Conservation (phyloP, 2,329 filamentous ascomycete species). For the Sclerotinia spermophila region DNA sequence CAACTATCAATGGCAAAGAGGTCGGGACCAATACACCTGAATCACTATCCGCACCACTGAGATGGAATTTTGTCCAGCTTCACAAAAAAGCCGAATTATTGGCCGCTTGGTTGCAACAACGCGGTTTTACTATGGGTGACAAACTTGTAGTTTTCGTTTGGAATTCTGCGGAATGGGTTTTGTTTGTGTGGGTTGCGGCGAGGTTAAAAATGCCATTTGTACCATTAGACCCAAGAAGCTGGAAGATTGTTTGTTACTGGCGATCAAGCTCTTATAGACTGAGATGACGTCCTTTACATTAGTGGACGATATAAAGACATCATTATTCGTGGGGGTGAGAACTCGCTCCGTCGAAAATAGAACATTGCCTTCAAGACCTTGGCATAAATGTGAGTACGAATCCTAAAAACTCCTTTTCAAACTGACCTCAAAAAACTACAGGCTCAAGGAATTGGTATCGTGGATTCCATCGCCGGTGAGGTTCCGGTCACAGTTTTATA, state of each 20-base stretch:
- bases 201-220: constrained; percentile 18
- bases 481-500: neutral
- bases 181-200: constrained; percentile 22
- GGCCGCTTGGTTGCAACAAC: neutral
- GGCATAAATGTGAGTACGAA: neutral
- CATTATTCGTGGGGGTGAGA: constrained; percentile 63
- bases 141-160: constrained; percentile 16
- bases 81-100: neutral
- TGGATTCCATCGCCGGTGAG: neutral
- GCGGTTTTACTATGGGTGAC: constrained; percentile 1
- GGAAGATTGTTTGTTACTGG: constrained; percentile 50
- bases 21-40: too few relatives aligned
- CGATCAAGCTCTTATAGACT: constrained; percentile 50
- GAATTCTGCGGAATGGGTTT: constrained; percentile 21
- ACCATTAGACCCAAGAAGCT: constrained; percentile 14
- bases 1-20: neutral
- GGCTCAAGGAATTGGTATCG: neutral
- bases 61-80: constrained; percentile 7
- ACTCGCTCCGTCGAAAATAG: constrained; percentile 64
- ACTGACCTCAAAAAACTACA: neutral
- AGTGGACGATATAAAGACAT: constrained; percentile 68
- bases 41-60: neutral
- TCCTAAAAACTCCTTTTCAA: neutral
- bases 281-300: constrained; percentile 47
- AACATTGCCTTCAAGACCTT: constrained; percentile 52